These are phyloP conservation scores for Candida parachauliodes DNA, from an alignment of 805 yeast genomes.

Conservation along the genomic window DNA sequence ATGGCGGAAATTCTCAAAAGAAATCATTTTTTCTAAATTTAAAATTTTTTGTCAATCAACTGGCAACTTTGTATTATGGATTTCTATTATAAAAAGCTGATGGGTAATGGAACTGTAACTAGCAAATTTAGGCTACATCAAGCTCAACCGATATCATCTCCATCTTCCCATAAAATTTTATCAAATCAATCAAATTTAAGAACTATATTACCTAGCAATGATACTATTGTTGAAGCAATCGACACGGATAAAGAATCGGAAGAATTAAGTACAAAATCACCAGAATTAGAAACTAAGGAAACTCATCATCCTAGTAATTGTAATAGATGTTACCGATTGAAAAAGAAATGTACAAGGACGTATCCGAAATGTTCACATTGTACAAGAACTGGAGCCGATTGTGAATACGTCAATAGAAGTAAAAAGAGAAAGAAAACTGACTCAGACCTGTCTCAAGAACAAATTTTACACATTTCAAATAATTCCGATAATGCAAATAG, in stretches of 20 bases:
- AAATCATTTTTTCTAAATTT: not conserved
- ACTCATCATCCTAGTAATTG: slow-evolving; percentile 38
- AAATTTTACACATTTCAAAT: slow-evolving; percentile 2
- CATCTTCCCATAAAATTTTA: slow-evolving; percentile 8
- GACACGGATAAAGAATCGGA: not conserved
- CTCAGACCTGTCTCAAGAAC: not conserved
- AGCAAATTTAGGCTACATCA: slow-evolving; percentile 27
- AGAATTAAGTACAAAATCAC: not conserved
- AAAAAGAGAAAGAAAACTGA: slow-evolving; percentile 17
- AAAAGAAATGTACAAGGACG: slow-evolving; percentile 39
- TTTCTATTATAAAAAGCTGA: slow-evolving; percentile 32
- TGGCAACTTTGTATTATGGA: slow-evolving; percentile 26
- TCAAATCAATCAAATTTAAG: slow-evolving; percentile 18
- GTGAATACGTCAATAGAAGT: slow-evolving; percentile 34
- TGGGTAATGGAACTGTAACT: slow-evolving; percentile 38
- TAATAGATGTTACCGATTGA: slow-evolving; percentile 37
- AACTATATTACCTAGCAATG: slow-evolving; percentile 2
- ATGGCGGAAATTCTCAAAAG: slow-evolving; percentile 1
- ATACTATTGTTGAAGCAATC: not conserved
- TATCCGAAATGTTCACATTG: slow-evolving; percentile 39
- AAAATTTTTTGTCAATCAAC: no score
- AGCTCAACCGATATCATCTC: slow-evolving; percentile 3
- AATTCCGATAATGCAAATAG: slow-evolving; percentile 7
- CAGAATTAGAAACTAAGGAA: slow-evolving; percentile 6
- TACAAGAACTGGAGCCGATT: slow-evolving; percentile 28